phyloP scores from a whole-genome alignment of 169 alveolate species.

The Sarcocystis neurona region DNA sequence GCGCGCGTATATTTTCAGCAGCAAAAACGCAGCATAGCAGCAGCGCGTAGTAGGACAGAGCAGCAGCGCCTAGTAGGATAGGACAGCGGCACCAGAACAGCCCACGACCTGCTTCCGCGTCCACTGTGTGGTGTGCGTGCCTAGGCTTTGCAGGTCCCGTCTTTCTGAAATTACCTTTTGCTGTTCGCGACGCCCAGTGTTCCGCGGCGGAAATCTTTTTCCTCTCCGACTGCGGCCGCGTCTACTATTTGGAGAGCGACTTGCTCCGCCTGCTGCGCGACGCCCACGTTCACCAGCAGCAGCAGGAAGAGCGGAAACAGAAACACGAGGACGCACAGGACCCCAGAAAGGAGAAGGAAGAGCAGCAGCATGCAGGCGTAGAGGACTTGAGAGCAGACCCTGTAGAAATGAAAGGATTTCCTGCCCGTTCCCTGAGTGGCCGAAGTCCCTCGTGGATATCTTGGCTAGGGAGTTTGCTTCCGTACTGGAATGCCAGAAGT shows the following conservation, averaged over 20 bases:
- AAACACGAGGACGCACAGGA: slow-evolving; percentile 21
- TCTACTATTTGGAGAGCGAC: slow-evolving; percentile 31
- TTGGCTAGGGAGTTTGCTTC: not conserved
- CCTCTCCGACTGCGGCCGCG: slow-evolving; percentile 34
- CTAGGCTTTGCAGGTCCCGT: not conserved
- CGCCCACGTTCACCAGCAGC: slow-evolving; percentile 5
- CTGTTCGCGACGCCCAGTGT: slow-evolving; percentile 35
- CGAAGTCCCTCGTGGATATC: not conserved
- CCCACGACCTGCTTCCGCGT: not conserved
- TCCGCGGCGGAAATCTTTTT: slow-evolving; percentile 43
- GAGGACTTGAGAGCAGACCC: no score
- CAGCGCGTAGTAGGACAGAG: no score
- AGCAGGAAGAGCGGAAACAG: not conserved
- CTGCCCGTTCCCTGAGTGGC: not conserved
- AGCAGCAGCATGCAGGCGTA: not conserved
- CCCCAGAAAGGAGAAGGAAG: not conserved
- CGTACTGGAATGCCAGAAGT: not conserved
- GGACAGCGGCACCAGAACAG: no score
- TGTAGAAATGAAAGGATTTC: not conserved
- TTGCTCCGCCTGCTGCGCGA: slow-evolving; percentile 25
- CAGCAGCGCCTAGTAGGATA: no score
- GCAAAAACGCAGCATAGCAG: no score
- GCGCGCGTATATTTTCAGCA: no score
- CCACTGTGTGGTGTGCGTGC: not conserved
- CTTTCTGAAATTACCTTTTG: not conserved